Evolutionary conservation across 73 alveolate genomes (phyloP), one percentile per base, ranked within the genome.

Genomic region (Paraurostyla sp.): DNA sequence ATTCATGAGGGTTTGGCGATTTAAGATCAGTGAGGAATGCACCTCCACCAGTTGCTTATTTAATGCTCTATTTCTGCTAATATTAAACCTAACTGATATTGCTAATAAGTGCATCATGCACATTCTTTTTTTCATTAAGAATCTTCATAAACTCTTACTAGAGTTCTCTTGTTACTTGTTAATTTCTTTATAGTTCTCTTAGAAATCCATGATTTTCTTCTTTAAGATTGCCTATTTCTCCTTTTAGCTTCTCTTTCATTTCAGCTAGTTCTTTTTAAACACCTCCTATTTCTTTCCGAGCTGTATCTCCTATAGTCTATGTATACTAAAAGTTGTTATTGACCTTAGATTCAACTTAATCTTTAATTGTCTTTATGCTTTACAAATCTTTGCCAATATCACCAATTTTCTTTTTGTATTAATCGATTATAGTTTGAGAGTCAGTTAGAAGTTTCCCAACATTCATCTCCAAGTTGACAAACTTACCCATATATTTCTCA

Each of bases 351-450:
- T 49, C 71, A 1, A 49, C 9, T 18, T n/a, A 16, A 48, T 73
- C 86, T 49, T 56, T 73, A 3, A 73, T 48, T 9, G 65, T 48
- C 46, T 49, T 73, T 0, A 73, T 73, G 0, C 33, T 16, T 48
- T 73, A 49, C 20, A 73, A 43, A 48, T 73, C 86, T 23, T 51
- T 3, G 3, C 71, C 51, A 23, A 73, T 73, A 3, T n/a, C 3
- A 1, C 71, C 71, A 45, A 83, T 56, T 51, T 83, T 83, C 85
- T 63, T 83, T 42, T 62, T 60, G 49, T 83, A 83, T 35, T 62
- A 33, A 46, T 83, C 85, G 0, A 83, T 16, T 4, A 83, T 73
- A 7, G 85, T 38, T 20, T 60, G 46, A 0, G 76, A 43, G 27
- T 83, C 63, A 6, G 85, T 43, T 23, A 83, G 45, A 3, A 83